Evolutionary conservation across 495 filamentous ascomycete species (phyloP).

Genomic region (Neurospora sp.): DNA sequence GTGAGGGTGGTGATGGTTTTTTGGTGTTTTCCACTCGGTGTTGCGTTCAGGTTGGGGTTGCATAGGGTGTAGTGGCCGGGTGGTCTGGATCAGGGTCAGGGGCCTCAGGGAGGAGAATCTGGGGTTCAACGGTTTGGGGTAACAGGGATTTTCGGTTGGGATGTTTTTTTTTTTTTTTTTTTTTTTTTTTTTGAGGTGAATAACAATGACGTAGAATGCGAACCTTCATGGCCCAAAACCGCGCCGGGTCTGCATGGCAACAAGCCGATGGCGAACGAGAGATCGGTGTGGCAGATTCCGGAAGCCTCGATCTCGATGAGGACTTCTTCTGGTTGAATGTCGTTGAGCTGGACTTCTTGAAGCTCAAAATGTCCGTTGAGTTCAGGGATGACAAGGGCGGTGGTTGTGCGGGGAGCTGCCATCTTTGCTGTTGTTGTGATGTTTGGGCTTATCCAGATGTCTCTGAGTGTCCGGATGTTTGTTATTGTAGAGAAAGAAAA

Average conservation of each 20-base stretch:
- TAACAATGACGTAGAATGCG: not conserved
- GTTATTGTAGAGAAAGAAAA: not conserved
- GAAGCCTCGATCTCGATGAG: slow-evolving; percentile 62
- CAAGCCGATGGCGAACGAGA: slow-evolving; percentile 31
- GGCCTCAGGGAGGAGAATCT: not conserved
- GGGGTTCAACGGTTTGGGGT: not conserved
- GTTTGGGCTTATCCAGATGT: not conserved
- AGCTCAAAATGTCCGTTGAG: slow-evolving; percentile 19
- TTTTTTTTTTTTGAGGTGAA: not conserved
- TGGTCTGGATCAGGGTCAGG: not conserved
- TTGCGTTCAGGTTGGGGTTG: too few relatives aligned
- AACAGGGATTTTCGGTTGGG: not conserved
- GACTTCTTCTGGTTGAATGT: slow-evolving; percentile 51
- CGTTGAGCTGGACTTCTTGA: slow-evolving; percentile 10
- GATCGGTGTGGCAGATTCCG: slow-evolving; percentile 70
- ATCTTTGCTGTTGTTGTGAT: not conserved
- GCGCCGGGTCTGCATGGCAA: slow-evolving; percentile 43
- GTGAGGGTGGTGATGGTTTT: not conserved
- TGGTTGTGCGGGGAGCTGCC: slow-evolving; percentile 14
- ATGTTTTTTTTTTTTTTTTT: not conserved
- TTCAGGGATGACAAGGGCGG: slow-evolving; percentile 20
- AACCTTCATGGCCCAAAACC: slow-evolving; percentile 66
- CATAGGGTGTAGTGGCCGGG: too few relatives aligned
- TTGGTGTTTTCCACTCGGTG: not conserved
- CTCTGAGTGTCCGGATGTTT: not conserved